Conservation (phyloP, 345 rosid species). For the Brassica rapa region DNA sequence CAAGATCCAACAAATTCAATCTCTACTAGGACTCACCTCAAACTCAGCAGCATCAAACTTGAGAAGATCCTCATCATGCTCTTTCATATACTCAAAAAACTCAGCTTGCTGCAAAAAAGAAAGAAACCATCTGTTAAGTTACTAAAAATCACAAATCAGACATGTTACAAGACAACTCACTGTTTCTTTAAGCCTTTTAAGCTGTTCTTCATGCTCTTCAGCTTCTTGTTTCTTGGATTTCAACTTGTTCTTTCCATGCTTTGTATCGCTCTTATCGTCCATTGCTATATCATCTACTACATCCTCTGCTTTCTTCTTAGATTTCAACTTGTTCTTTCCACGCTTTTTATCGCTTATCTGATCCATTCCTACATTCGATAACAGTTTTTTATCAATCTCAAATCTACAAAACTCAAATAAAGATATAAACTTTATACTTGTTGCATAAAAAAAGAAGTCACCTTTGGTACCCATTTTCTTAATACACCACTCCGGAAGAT, state of each 20-base stretch:
- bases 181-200: slow-evolving; percentile 67
- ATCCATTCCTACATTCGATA: slow-evolving; percentile 7
- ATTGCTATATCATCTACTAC: slow-evolving; percentile 13
- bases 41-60: slow-evolving; percentile 71
- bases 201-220: slow-evolving; percentile 72
- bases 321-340: slow-evolving; percentile 36
- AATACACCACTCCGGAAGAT: background rate
- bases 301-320: slow-evolving; percentile 47
- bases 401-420: background rate
- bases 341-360: slow-evolving; percentile 26
- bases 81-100: slow-evolving; percentile 73
- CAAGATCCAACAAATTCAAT: background rate
- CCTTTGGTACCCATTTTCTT: slow-evolving; percentile 34
- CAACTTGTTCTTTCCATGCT: slow-evolving; percentile 26
- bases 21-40: slow-evolving; percentile 52
- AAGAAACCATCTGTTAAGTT: slow-evolving; percentile 6
- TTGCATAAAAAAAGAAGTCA: background rate
- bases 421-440: background rate
- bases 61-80: slow-evolving; percentile 73
- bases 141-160: background rate
- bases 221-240: slow-evolving; percentile 55
- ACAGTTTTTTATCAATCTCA: slow-evolving; percentile 8
- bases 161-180: slow-evolving; percentile 38
- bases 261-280: slow-evolving; percentile 16
- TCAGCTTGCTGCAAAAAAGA: slow-evolving; percentile 74